Conservation (phyloP, 73 alveolate genomes). For the Tetrahymena malaccensis region DNA sequence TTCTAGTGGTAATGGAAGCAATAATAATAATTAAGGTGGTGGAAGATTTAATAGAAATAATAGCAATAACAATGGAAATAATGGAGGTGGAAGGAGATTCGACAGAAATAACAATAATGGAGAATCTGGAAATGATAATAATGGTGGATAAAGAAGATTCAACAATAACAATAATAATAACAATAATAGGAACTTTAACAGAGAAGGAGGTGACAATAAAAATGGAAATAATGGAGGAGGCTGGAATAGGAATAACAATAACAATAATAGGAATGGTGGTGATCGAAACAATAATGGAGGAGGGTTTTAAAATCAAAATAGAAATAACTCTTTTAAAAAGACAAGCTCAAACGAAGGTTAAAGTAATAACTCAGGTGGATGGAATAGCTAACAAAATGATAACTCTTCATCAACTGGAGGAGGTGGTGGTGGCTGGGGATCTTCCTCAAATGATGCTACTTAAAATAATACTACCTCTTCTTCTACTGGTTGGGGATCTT, state of each 20-base stretch:
- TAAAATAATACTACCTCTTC: background rate
- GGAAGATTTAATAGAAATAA: background rate
- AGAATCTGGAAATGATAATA: background rate
- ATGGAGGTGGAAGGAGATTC: background rate
- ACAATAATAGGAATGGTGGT: background rate
- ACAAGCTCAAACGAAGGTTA: background rate
- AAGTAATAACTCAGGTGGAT: background rate
- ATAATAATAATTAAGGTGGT: background rate
- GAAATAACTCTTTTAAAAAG: background rate
- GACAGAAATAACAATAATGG: background rate
- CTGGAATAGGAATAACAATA: background rate
- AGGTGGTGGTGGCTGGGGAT: background rate
- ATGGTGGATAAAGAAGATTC: background rate
- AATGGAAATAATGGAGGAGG: background rate
- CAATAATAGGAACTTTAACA: background rate
- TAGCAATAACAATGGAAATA: background rate
- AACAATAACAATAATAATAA: background rate
- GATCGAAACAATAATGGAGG: background rate
- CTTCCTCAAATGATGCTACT: background rate
- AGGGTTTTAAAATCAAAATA: background rate
- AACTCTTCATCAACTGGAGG: background rate
- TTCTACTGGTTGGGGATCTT: background rate
- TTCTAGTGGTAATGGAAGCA: background rate
- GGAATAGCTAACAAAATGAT: background rate
- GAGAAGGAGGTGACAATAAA: background rate